Base-by-base conservation (phyloP, 345 rosid genomes). In the Carallia pectinifolia region DNA sequence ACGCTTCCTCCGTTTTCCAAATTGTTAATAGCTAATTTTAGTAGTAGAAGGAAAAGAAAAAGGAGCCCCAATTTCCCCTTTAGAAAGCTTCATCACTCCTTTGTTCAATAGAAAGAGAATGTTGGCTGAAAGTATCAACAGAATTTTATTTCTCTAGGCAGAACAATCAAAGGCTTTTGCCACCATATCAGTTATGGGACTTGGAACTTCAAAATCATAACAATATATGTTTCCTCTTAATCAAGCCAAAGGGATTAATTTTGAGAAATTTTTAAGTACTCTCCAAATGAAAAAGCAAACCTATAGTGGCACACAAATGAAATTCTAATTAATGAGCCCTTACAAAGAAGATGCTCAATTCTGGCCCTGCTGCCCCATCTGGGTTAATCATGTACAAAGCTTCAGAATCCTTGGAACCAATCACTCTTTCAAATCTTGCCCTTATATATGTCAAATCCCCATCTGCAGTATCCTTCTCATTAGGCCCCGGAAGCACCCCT, bases 371-470 rank as follows among this genome's bases (percentile, higher is more conserved):
- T 19, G 88, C 90, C 58, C 96, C 97, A 54, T 90, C 97, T 27
- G 98, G 97, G 79, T 94, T 94, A 50, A 91, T 91, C 98, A 94
- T 94, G 74, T 94, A 87, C 61, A 90, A 72, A 69, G 98, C 89
- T 78, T 90, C 98, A 12, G 96, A 91, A 69, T 94, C 98, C 58
- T 90, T 94, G 1, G 96, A 91, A 10, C 98, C 98, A 65, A 84
- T 86, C 37, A 87, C 96, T 78, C 93, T 81, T 39, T 94, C 96
- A 64, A 94, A 94, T 66, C 97, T 79, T 12, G 92, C 97, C 75
- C 98, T 89, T 81, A 94, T 90, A 69, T 90, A 94, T 2, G 98
- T 91, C 82, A 94, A 74, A 64, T 84, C 85, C 66, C 98, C 98
- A 37, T 83, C 90, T 3, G 73, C 69, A 7, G 74, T 71, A 53